Percentiles rank a stretch among this genome's conserved stretches.
Evolutionary conservation across 2,329 filamentous ascomycete species (phyloP).

Genomic region (Scedosporium aurantiacum): DNA sequence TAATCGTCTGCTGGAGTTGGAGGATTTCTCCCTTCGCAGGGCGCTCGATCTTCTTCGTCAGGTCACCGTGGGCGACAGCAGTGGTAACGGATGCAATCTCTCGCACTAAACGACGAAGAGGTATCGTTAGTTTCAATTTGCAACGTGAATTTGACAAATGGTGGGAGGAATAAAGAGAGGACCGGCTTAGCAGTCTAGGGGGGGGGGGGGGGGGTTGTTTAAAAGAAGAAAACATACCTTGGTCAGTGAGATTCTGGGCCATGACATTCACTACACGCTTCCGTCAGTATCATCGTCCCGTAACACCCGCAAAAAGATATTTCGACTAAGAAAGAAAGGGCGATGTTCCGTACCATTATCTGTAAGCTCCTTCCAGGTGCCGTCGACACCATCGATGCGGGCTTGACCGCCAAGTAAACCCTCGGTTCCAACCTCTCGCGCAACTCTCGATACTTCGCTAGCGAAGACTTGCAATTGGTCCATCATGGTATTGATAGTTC

Average conservation of each 20-base stretch:
- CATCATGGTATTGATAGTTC: conserved; percentile 99
- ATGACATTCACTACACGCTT: conserved; percentile 60
- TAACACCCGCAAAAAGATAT: neutral
- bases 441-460: conserved; percentile 88
- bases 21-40: conserved; percentile 73
- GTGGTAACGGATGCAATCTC: conserved; percentile 79
- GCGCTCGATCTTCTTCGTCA: conserved; percentile 75
- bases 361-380: conserved; percentile 95
- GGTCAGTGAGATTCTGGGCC: conserved; percentile 72
- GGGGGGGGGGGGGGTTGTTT: neutral
- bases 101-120: conserved; percentile 41
- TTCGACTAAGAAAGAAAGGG: neutral
- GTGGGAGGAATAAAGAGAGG: neutral
- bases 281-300: neutral
- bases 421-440: conserved; percentile 91
- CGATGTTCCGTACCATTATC: conserved; percentile 52
- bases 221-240: conserved; percentile 34
- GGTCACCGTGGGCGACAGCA: conserved; percentile 69
- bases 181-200: neutral
- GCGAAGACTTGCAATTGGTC: conserved; percentile 95
- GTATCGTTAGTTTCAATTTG: neutral
- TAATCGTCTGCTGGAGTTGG: conserved; percentile 75
- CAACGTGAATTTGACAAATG: neutral
- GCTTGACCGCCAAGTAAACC: conserved; percentile 90
- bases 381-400: conserved; percentile 84